A percentile compares a stretch with the other conserved stretches of the same genome.
Conservation (phyloP, 1,284 basidiomycete genomes). For the Meripilus lineatus region DNA sequence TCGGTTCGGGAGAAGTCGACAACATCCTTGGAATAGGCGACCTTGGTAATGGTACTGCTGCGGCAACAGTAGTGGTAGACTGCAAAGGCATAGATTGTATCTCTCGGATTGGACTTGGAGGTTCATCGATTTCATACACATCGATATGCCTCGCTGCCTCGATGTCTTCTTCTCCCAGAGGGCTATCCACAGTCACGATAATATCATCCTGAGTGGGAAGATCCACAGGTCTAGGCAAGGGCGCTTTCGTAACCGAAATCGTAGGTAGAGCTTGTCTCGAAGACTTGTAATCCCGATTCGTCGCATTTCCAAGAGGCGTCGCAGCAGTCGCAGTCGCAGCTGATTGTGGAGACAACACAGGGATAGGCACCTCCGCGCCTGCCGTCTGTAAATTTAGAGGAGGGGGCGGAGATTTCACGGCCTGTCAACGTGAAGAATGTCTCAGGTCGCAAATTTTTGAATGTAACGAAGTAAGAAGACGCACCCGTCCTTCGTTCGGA, state of each 20-base stretch:
- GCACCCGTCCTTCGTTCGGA: conserved; percentile 19
- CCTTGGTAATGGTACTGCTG: conserved; percentile 5
- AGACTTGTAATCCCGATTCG: conserved; percentile 15
- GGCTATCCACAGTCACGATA: conserved; percentile 38
- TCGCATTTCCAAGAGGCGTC: conserved; percentile 21
- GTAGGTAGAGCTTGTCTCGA: conserved; percentile 35
- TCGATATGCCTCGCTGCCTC: conserved; percentile 46
- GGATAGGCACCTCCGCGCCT: conserved; percentile 34
- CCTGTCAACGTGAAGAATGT: too few relatives aligned
- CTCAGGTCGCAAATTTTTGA: too few relatives aligned
- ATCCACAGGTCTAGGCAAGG: conserved; percentile 58
- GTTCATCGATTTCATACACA: conserved; percentile 36
- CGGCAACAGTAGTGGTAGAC: not conserved
- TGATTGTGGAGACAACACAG: conserved; percentile 25
- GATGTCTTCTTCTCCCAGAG: conserved; percentile 47
- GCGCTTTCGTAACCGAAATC: conserved; percentile 64
- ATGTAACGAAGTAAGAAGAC: too few relatives aligned
- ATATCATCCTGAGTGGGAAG: conserved; percentile 63
- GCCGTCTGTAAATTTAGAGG: conserved; percentile 3
- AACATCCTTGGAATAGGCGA: not conserved
- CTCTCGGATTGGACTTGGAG: conserved; percentile 4
- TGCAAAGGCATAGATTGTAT: not conserved
- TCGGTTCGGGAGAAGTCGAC: conserved; percentile 5
- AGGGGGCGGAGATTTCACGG: conserved; percentile 18
- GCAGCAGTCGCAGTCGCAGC: too few relatives aligned